Evolutionary conservation across 176 grass and related monocot species (phyloP).

Genomic region (Panicum miliaceum): DNA sequence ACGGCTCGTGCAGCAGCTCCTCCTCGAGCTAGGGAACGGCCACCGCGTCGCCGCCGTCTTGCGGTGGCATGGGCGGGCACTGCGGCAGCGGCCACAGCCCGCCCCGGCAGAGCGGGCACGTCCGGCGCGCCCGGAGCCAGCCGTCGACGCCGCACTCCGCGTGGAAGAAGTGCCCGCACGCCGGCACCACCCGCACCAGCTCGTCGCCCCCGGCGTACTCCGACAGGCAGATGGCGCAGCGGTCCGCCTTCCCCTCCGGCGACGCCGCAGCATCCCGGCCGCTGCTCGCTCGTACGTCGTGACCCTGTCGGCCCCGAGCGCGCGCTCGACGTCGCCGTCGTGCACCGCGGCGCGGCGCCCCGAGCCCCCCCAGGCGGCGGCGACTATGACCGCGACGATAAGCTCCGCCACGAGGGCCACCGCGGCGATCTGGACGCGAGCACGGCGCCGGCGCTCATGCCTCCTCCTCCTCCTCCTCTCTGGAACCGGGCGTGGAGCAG

Average conservation of each 20-base stretch:
- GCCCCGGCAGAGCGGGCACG: slow-evolving; percentile 38
- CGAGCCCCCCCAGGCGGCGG: not conserved
- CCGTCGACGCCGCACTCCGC: slow-evolving; percentile 27
- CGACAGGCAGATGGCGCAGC: slow-evolving; percentile 32
- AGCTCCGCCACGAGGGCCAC: slow-evolving; percentile 7
- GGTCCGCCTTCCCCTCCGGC: not conserved
- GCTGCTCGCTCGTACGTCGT: slow-evolving; percentile 30
- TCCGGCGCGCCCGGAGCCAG: slow-evolving; percentile 44
- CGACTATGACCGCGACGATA: slow-evolving; percentile 29
- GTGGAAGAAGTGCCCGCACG: slow-evolving; percentile 70
- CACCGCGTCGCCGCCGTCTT: not conserved
- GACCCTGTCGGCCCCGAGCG: slow-evolving; percentile 11
- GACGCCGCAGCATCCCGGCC: not conserved
- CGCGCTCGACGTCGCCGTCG: slow-evolving; percentile 41
- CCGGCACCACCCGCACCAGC: slow-evolving; percentile 52
- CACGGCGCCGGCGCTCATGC: not conserved
- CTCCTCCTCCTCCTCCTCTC: not conserved
- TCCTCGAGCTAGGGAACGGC: too few species aligned
- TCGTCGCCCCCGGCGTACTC: slow-evolving; percentile 22
- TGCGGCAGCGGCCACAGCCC: not conserved
- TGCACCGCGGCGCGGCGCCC: not conserved
- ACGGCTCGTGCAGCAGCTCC: too few species aligned
- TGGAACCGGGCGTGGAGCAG: not conserved
- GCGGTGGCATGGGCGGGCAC: slow-evolving; percentile 39
- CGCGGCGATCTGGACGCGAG: slow-evolving; percentile 32